Evolutionary conservation across 2,329 filamentous ascomycete species (phyloP).

Genomic region (Hymenoscyphus repandus): DNA sequence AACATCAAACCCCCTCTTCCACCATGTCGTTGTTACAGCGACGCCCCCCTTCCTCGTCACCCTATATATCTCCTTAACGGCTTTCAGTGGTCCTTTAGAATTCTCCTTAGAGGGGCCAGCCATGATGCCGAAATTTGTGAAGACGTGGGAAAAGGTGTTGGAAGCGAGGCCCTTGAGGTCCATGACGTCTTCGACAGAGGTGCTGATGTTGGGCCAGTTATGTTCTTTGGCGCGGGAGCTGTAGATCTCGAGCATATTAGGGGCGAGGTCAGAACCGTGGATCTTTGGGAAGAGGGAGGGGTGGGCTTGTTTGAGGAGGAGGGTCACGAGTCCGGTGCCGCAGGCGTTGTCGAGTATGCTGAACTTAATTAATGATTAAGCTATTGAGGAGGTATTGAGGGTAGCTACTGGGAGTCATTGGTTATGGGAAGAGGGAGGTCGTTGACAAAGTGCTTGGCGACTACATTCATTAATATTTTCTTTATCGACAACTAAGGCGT

Average conservation of each 20-base stretch:
- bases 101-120: constrained; percentile 31
- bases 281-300: constrained; percentile 71
- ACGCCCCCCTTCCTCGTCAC: constrained; percentile 89
- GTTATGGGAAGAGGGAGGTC: not conserved
- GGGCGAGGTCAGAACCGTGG: constrained; percentile 89
- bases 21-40: constrained; percentile 13
- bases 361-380: constrained; percentile 1
- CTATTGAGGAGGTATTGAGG: not conserved
- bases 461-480: not conserved
- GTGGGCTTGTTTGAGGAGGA: constrained; percentile 76
- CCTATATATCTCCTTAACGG: constrained; percentile 74
- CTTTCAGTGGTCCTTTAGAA: constrained; percentile 66
- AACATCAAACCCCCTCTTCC: constrained; percentile 9
- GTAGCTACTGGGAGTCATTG: not conserved
- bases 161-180: constrained; percentile 66
- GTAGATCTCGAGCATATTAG: constrained; percentile 64
- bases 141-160: constrained; percentile 94
- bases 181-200: constrained; percentile 65
- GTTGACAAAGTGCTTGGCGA: not conserved
- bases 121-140: constrained; percentile 68
- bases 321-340: constrained; percentile 93
- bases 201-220: constrained; percentile 70
- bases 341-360: constrained; percentile 87
- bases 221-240: constrained; percentile 46
- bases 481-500: not conserved